Evolutionary conservation across 345 rosid species (phyloP), one percentile per base, ranked within the genome.

Genomic region (Gossypium ekmanianum): DNA sequence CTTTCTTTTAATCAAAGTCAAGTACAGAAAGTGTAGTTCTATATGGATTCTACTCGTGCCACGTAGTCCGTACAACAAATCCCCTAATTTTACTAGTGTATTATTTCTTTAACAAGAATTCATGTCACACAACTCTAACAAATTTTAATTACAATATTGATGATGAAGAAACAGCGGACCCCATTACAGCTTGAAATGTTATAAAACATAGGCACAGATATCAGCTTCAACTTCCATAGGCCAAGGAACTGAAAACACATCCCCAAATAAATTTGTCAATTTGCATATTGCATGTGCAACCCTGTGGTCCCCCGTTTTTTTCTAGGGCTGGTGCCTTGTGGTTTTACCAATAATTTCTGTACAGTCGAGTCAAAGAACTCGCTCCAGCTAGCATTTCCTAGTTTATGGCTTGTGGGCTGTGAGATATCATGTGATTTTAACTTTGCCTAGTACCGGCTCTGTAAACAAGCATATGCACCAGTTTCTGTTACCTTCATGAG

Each of bases 161-260:
- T 5, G 41, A 5, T n/a, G 68, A 62, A n/a, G 24, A 67, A 67
- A 45, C 55, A 45, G 22, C 13, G 39, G 55, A 67, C 55, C 71
- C 70, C 34, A 5, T 44, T 44, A 66, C 70, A 66, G 54, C 70
- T 67, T 45, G 29, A 67, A 45, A 44, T 66, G 71, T 20, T 27
- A 6, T 20, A 20, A 29, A 44, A 44, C 17, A 65, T 8, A 65
- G 24, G 13, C 51, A 11, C 4, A 39, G 48, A 57, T 8, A 65
- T 43, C 29, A 44, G 2, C n/a, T 45, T 64, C 48, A 17, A 10
- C 44, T 7, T 45, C 54, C 51, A 44, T 66, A 45, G 54, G 54
- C 71, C 54, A 66, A 66, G 71, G 70, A 20, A 45, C 34, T 20
- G 1, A 34, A 45, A 66, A 11, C 9, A 44, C 17, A 34, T 51